Conservation (phyloP, 257 asterid genomes). For the Gentiana macrophylla region DNA sequence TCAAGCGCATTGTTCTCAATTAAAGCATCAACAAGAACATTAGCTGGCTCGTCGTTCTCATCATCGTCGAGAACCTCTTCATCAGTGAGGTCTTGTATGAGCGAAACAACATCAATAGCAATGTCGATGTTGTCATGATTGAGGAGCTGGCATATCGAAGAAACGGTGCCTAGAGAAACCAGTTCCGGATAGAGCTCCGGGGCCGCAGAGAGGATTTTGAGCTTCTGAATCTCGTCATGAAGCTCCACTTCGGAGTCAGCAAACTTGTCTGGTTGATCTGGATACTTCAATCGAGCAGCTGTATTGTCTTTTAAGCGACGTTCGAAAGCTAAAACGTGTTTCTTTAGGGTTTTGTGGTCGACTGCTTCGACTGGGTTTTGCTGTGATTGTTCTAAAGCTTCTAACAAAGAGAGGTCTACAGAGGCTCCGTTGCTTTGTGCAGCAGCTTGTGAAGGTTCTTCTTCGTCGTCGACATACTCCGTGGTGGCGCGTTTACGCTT, state of each 20-base stretch:
- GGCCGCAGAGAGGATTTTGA: conserved; percentile 78
- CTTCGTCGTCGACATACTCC: conserved; percentile 9
- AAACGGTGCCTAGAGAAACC: conserved; percentile 63
- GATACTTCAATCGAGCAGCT: conserved; percentile 87
- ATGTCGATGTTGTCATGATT: conserved; percentile 80
- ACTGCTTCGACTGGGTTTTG: conserved; percentile 63
- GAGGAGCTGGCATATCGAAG: conserved; percentile 65
- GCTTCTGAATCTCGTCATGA: conserved; percentile 92
- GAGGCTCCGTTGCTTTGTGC: conserved; percentile 11
- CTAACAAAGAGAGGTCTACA: conserved; percentile 71
- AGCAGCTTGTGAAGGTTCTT: conserved; percentile 17
- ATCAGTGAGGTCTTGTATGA: conserved; percentile 84
- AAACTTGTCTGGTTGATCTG: conserved; percentile 91
- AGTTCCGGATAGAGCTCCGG: conserved; percentile 95
- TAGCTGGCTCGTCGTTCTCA: conserved; percentile 79
- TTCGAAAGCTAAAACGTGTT: conserved; percentile 69
- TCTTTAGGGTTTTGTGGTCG: conserved; percentile 80
- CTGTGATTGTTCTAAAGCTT: conserved; percentile 84
- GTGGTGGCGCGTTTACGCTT: conserved; percentile 53
- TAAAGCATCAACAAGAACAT: conserved; percentile 66
- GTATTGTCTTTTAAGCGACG: conserved; percentile 92
- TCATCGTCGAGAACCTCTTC: conserved; percentile 88
- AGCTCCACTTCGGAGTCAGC: conserved; percentile 94
- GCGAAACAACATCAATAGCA: conserved; percentile 68
- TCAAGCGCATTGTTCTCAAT: conserved; percentile 81